Conservation (phyloP, 208 protist genomes). For the Crithidia bombi region DNA sequence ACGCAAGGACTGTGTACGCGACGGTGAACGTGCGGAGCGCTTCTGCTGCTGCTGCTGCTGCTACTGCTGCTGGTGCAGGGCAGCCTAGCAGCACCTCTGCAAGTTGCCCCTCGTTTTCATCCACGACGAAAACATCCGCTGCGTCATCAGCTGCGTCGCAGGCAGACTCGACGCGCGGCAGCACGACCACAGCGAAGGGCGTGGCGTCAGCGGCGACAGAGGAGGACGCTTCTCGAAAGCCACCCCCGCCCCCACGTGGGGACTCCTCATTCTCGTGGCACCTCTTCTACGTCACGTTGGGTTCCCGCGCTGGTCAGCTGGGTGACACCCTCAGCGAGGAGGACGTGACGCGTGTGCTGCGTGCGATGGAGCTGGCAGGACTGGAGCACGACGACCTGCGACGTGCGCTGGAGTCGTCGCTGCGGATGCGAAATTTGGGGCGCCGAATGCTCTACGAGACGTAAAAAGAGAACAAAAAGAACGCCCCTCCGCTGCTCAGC, state of each 20-base stretch:
- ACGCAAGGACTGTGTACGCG: too few species aligned
- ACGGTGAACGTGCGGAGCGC: conserved; percentile 18
- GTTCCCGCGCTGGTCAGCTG: conserved; percentile 53
- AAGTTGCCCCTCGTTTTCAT: not conserved
- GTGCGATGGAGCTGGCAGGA: conserved; percentile 54
- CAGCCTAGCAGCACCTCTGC: not conserved
- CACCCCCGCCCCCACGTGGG: not conserved
- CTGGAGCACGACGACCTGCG: conserved; percentile 66
- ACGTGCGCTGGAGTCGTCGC: conserved; percentile 55
- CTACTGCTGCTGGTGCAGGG: not conserved
- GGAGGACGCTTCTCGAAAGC: conserved; percentile 3
- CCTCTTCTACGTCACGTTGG: conserved; percentile 62
- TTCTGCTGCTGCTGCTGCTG: conserved; percentile 3
- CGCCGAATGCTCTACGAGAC: conserved; percentile 33
- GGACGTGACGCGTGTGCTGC: conserved; percentile 65
- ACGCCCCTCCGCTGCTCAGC: too few species aligned
- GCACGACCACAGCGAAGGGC: too few species aligned
- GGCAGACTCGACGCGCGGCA: too few species aligned
- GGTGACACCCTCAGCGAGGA: conserved; percentile 54
- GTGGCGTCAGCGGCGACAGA: too few species aligned
- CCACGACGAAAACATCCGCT: conserved; percentile 1
- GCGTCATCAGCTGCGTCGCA: too few species aligned
- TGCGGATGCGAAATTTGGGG: conserved; percentile 58
- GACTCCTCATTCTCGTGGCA: conserved; percentile 9
- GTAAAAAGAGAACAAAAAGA: not conserved